Conservation (phyloP, 2,329 filamentous ascomycete species). For the Tothia fuscella region DNA sequence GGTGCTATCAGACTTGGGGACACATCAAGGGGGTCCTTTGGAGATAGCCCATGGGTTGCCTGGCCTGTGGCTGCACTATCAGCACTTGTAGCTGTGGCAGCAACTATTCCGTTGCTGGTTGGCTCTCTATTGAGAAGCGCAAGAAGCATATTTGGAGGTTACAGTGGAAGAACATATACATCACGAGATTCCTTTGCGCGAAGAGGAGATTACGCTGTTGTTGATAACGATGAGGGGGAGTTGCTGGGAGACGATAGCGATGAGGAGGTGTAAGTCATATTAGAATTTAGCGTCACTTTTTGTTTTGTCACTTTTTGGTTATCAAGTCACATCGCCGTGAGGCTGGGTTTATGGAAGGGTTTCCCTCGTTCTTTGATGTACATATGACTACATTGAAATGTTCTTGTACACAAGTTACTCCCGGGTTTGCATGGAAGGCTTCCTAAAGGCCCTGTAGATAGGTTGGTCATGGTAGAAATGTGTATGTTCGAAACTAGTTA, state of each 20-base stretch:
- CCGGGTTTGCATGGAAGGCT: too few relatives aligned
- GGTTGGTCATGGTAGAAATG: too few relatives aligned
- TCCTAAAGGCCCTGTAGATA: too few relatives aligned
- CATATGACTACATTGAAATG: too few relatives aligned
- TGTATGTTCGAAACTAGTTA: too few relatives aligned
- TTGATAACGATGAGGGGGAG: constrained; percentile 91
- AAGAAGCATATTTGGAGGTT: constrained; percentile 37
- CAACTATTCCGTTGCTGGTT: constrained; percentile 52
- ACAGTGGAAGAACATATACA: constrained; percentile 61
- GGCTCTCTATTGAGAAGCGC: constrained; percentile 61
- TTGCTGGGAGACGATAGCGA: constrained; percentile 87
- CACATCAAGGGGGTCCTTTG: constrained; percentile 15
- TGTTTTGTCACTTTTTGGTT: too few relatives aligned
- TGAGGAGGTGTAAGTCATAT: constrained; percentile 61
- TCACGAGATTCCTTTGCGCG: constrained; percentile 82
- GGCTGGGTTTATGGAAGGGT: too few relatives aligned
- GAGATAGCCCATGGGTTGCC: constrained; percentile 61
- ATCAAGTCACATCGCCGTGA: too few relatives aligned
- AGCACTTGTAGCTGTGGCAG: constrained; percentile 43
- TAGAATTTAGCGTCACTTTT: too few relatives aligned
- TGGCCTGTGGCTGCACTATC: constrained; percentile 50
- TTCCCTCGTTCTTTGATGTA: too few relatives aligned
- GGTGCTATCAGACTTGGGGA: constrained; percentile 84
- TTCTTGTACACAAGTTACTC: too few relatives aligned
- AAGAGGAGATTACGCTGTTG: constrained; percentile 74